Evolutionary conservation across 2,329 filamentous ascomycete genomes (phyloP).

Genomic region (Colletotrichum sp.): DNA sequence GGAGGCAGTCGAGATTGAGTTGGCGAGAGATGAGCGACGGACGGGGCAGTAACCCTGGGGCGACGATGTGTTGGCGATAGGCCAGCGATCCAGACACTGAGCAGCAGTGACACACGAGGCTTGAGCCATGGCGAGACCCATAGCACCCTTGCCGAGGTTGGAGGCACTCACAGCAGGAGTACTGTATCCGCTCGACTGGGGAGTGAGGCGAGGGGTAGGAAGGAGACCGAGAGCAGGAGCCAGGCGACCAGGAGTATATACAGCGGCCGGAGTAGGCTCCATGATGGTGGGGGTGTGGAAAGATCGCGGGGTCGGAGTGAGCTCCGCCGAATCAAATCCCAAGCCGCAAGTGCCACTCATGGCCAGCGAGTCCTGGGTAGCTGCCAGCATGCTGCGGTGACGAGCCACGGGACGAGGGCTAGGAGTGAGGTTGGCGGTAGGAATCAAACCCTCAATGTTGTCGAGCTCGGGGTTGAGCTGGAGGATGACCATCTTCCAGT

Average conservation of each 20-base stretch:
- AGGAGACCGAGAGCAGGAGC: constrained; percentile 60
- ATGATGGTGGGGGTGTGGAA: constrained; percentile 48
- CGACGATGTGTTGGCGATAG: constrained; percentile 52
- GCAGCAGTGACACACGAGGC: constrained; percentile 48
- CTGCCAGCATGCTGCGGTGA: constrained; percentile 48
- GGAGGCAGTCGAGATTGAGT: constrained; percentile 66
- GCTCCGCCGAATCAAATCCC: constrained; percentile 42
- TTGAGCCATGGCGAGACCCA: constrained; percentile 66
- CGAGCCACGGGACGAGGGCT: constrained; percentile 42
- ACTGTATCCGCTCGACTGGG: constrained; percentile 59
- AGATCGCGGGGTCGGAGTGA: constrained; percentile 46
- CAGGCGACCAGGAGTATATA: constrained; percentile 49
- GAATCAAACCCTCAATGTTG: constrained; percentile 60
- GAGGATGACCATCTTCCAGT: constrained; percentile 66
- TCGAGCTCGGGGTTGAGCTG: constrained; percentile 61
- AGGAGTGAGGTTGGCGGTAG: constrained; percentile 32
- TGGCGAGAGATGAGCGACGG: constrained; percentile 68
- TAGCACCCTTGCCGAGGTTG: constrained; percentile 57
- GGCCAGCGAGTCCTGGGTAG: constrained; percentile 40
- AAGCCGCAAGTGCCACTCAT: constrained; percentile 23
- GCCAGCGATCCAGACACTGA: constrained; percentile 60
- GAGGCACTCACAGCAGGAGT: constrained; percentile 66
- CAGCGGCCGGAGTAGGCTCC: constrained; percentile 52
- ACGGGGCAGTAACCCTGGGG: constrained; percentile 54
- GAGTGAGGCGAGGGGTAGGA: constrained; percentile 64